Evolutionary conservation across 306 rosid species (phyloP), one percentile per base, ranked within the genome.

Genomic region (Spatholobus suberectus): DNA sequence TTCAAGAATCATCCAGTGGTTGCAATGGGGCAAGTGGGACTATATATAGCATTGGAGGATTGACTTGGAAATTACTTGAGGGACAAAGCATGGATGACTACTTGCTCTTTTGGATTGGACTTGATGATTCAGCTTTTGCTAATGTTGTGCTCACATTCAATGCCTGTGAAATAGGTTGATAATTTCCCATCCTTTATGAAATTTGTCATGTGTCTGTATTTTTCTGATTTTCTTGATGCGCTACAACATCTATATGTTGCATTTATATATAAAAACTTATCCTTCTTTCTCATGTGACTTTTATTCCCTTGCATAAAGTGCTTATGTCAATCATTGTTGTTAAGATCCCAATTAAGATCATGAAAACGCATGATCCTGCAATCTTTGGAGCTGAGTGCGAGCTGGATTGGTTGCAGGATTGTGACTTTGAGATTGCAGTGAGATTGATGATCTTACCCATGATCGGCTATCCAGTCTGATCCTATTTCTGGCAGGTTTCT

Each of bases 101-200:
- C 90, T 74, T 80, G 76, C 84, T 95, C 71, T 89, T 93, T 81
- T 95, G 98, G 98, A 95, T 95, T 58, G 98, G 98, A 70, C 84
- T 70, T 43, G 92, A 91, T 65, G 91, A 90, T 88, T 85, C 98
- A 10, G 97, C 97, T 79, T 95, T 95, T 77, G 91, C 94, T 37
- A 93, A 88, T 89, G 88, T 88, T 68, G 97, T 93, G 75, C 89
- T 95, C 62, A 93, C 97, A 40, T 92, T 90, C 83, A 92, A 93
- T 88, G 80, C 88, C 58, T 93, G 97, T 84, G 97, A 93, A 83
- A 95, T 92, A 95, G 98, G 98, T 95, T 86, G 52, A 72, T 65
- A 66, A 61, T 77, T 49, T 24, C 47, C 49, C 26, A 14, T 72
- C 34, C 35, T 61, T 61, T 14, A 15, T 73, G 47, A 54, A 76